Conservation (phyloP, 2,329 filamentous ascomycete genomes). For the Cercospora berteroae region DNA sequence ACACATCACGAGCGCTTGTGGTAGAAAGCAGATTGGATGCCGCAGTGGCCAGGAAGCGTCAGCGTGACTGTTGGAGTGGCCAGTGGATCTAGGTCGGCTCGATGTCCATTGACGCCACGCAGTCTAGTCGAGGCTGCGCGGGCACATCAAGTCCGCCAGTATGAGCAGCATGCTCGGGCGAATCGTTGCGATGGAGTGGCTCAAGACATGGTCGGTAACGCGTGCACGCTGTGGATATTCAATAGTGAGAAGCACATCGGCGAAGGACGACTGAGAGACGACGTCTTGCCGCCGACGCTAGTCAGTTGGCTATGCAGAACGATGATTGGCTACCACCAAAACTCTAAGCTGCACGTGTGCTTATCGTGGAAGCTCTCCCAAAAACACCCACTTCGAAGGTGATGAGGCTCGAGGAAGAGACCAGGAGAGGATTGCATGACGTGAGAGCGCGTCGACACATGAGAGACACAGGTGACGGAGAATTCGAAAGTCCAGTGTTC, state of each 20-base stretch:
- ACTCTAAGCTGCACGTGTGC: not conserved
- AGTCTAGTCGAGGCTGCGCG: not conserved
- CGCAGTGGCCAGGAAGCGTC: not conserved
- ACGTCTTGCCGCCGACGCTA: constrained; percentile 10
- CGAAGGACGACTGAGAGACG: constrained; percentile 5
- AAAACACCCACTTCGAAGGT: not conserved
- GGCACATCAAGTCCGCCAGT: not conserved
- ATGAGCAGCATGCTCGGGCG: not conserved
- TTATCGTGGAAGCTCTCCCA: not conserved
- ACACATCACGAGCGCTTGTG: constrained; percentile 14
- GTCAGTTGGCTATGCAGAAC: not conserved
- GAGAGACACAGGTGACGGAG: not conserved
- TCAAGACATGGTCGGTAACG: not conserved
- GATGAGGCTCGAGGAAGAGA: not conserved
- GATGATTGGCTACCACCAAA: not conserved
- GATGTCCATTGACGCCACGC: not conserved
- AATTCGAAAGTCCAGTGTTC: not conserved
- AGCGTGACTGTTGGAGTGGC: not conserved
- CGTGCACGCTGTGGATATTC: not conserved
- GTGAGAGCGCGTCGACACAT: not conserved
- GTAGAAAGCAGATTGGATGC: constrained; percentile 9
- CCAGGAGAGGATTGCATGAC: not conserved
- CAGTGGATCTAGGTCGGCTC: not conserved
- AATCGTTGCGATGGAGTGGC: not conserved
- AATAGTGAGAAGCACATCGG: not conserved